Conservation (phyloP, 2,329 filamentous ascomycete genomes). For the Falciphora oryzae region DNA sequence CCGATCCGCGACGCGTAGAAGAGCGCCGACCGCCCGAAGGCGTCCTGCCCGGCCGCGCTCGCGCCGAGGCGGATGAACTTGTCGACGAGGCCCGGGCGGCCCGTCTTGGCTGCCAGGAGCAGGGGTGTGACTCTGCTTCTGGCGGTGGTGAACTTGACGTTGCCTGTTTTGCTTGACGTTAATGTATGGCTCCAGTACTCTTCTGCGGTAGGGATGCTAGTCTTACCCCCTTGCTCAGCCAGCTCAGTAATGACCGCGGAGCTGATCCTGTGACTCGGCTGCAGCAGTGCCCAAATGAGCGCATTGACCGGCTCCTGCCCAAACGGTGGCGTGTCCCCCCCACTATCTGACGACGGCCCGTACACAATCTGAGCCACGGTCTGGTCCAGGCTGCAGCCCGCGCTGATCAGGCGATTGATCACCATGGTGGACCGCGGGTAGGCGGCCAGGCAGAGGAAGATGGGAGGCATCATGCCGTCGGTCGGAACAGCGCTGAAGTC, state of each 20-base stretch:
- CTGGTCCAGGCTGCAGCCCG: slow-evolving; percentile 56
- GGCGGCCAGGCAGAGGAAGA: slow-evolving; percentile 46
- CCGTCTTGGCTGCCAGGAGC: slow-evolving; percentile 18
- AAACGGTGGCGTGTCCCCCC: slow-evolving; percentile 30
- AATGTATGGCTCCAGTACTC: neutral
- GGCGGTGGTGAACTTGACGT: slow-evolving; percentile 19
- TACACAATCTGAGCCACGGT: slow-evolving; percentile 31
- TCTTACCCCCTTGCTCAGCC: slow-evolving; percentile 46
- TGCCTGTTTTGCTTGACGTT: slow-evolving; percentile 11
- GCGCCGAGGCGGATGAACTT: slow-evolving; percentile 20
- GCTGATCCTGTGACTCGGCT: slow-evolving; percentile 58
- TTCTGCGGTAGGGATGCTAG: too few relatives aligned
- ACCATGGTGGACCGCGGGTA: slow-evolving; percentile 50
- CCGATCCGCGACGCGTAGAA: slow-evolving; percentile 24
- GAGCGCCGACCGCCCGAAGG: slow-evolving; percentile 19
- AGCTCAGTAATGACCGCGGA: slow-evolving; percentile 51
- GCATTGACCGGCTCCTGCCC: slow-evolving; percentile 52
- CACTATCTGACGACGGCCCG: neutral
- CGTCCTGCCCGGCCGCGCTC: slow-evolving; percentile 18
- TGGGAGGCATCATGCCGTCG: slow-evolving; percentile 39
- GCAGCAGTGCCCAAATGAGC: slow-evolving; percentile 55
- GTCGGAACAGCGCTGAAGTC: slow-evolving; percentile 16
- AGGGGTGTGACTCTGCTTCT: slow-evolving; percentile 19
- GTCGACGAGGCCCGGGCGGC: slow-evolving; percentile 16
- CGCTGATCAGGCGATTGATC: slow-evolving; percentile 45